phyloP scores from a whole-genome alignment of 257 asterid species.

The Cinchona pubescens region DNA sequence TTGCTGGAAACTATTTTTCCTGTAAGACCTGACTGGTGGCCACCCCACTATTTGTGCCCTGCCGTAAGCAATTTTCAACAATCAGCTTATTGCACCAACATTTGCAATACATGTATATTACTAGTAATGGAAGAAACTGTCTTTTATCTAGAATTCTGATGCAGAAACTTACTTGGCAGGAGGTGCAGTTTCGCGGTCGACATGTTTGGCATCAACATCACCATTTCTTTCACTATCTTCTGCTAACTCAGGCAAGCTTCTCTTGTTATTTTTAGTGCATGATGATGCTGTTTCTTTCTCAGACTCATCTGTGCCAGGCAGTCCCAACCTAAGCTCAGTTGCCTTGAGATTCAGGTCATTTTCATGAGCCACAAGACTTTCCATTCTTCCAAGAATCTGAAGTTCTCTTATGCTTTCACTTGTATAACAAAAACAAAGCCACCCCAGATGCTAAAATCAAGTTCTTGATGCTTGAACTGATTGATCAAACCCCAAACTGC shows the following conservation, averaged over 20 bases:
- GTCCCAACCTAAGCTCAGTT: conserved; percentile 77
- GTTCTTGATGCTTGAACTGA: neutral
- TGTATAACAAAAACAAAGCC: neutral
- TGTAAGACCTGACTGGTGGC: conserved; percentile 79
- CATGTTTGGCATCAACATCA: conserved; percentile 21
- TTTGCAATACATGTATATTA: neutral
- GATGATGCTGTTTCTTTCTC: conserved; percentile 33
- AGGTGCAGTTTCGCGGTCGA: conserved; percentile 36
- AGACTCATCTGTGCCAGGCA: conserved; percentile 59
- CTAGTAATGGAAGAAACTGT: neutral
- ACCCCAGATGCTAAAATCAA: conserved; percentile 11
- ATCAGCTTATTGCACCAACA: neutral
- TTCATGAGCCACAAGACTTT: conserved; percentile 24
- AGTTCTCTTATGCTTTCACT: neutral
- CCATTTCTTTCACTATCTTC: conserved; percentile 28
- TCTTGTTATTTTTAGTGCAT: conserved; percentile 40
- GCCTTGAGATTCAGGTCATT: conserved; percentile 60
- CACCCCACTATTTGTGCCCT: conserved; percentile 84
- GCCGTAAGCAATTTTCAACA: conserved; percentile 15
- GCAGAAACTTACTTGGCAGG: conserved; percentile 55
- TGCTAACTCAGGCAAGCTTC: conserved; percentile 40
- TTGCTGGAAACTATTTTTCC: conserved; percentile 48
- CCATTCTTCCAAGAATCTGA: conserved; percentile 25
- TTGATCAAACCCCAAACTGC: neutral
- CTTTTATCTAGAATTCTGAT: neutral